phyloP scores from a whole-genome alignment of 768 basidiomycete species.

The Thelephora aurantiotincta region DNA sequence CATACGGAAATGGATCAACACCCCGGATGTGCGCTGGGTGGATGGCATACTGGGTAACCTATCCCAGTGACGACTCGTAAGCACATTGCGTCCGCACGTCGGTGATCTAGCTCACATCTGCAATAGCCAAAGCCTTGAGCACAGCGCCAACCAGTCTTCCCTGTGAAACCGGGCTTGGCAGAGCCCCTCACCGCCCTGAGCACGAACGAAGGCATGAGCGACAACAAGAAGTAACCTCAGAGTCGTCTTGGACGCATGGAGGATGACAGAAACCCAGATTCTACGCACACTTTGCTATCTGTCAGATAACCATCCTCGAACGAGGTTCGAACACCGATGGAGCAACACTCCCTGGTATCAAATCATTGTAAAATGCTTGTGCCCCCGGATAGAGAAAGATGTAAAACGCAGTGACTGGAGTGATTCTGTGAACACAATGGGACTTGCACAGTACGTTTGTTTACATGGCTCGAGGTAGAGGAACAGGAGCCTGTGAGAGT shows the following conservation, averaged over 20 bases:
- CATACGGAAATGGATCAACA: neutral
- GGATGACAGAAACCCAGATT: neutral
- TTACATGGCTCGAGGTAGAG: slow-evolving; percentile 52
- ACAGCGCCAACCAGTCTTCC: slow-evolving; percentile 55
- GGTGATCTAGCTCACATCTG: slow-evolving; percentile 40
- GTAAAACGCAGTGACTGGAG: slow-evolving; percentile 34
- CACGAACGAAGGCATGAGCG: slow-evolving; percentile 49
- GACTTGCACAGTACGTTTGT: neutral
- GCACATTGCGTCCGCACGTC: slow-evolving; percentile 1
- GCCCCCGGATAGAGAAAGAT: slow-evolving; percentile 29
- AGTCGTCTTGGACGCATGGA: neutral
- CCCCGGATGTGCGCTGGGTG: neutral
- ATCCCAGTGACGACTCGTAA: neutral
- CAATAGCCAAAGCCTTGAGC: slow-evolving; percentile 48
- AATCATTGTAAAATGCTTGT: slow-evolving; percentile 51
- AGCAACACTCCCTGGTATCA: slow-evolving; percentile 34
- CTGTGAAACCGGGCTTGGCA: slow-evolving; percentile 45
- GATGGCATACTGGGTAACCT: slow-evolving; percentile 51
- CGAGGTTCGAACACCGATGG: slow-evolving; percentile 25
- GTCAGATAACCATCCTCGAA: slow-evolving; percentile 49
- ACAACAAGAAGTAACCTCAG: slow-evolving; percentile 47
- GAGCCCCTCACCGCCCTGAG: slow-evolving; percentile 55
- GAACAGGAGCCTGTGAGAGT: slow-evolving; percentile 45
- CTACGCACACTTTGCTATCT: slow-evolving; percentile 48
- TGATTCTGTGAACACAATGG: slow-evolving; percentile 14